Percentiles rank a stretch among this genome's conserved stretches.
Conservation (phyloP, 208 protist genomes). For the Naegleria gruberi region DNA sequence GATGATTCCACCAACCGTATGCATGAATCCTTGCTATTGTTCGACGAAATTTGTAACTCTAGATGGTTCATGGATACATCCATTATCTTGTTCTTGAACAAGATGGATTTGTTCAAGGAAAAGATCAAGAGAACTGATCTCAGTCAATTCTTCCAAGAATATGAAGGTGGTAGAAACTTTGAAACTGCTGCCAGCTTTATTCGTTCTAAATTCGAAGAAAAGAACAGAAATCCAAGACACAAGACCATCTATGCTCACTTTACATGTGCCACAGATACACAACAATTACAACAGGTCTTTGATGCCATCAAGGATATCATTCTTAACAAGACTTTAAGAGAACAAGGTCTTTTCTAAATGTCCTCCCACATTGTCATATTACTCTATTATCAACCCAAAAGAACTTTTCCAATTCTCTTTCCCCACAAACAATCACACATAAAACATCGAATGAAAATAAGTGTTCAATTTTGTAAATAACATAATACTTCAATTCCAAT, state of each 20-base stretch:
- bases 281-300: conserved; percentile 23
- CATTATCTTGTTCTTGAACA: conserved; percentile 36
- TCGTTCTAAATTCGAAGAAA: conserved; percentile 6
- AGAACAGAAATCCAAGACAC: neutral
- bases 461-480: too few relatives aligned
- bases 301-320: conserved; percentile 54
- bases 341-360: conserved; percentile 1
- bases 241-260: conserved; percentile 30
- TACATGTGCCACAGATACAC: conserved; percentile 34
- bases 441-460: neutral
- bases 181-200: conserved; percentile 25
- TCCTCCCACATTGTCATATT: neutral
- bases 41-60: conserved; percentile 31
- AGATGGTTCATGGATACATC: conserved; percentile 18
- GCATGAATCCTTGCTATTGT: conserved; percentile 26
- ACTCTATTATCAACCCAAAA: too few relatives aligned
- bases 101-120: conserved; percentile 34
- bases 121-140: conserved; percentile 29
- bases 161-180: conserved; percentile 27
- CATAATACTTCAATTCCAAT: too few relatives aligned
- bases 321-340: conserved; percentile 18
- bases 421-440: neutral
- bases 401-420: neutral
- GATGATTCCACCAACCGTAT: conserved; percentile 39
- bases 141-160: conserved; percentile 20